These are phyloP conservation scores for Colletotrichum horii DNA, from an alignment of 2,329 filamentous ascomycete genomes.

Conservation along the genomic window DNA sequence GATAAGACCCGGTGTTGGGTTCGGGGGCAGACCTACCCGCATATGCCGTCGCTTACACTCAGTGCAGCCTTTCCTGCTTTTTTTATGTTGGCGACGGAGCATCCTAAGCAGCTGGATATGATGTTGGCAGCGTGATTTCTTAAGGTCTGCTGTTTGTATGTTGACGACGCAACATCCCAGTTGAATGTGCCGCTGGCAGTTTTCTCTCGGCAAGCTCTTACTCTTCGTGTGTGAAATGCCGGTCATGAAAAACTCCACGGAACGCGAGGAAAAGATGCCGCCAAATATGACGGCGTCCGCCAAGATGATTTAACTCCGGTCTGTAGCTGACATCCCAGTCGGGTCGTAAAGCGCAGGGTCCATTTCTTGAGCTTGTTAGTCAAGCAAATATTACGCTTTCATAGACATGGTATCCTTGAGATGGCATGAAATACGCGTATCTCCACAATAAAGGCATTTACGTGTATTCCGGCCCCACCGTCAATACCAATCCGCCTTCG, in stretches of 20 bases:
- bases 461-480: neutral
- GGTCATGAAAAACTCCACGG: neutral
- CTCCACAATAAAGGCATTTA: neutral
- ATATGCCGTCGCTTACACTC: neutral
- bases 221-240: neutral
- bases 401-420: neutral
- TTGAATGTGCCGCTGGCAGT: neutral
- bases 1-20: neutral
- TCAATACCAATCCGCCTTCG: neutral
- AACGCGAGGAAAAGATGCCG: neutral
- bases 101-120: neutral
- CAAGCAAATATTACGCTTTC: neutral
- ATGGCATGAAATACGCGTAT: neutral
- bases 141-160: neutral
- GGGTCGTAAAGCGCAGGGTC: neutral
- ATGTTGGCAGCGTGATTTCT: neutral
- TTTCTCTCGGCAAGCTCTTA: neutral
- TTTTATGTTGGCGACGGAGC: neutral
- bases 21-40: neutral
- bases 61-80: neutral
- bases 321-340: neutral
- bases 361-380: neutral
- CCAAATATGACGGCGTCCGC: neutral
- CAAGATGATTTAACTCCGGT: neutral
- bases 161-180: neutral